Percentiles rank a stretch among this genome's conserved stretches.
phyloP scores from a whole-genome alignment of 345 rosid species.

The Populus davidiana region DNA sequence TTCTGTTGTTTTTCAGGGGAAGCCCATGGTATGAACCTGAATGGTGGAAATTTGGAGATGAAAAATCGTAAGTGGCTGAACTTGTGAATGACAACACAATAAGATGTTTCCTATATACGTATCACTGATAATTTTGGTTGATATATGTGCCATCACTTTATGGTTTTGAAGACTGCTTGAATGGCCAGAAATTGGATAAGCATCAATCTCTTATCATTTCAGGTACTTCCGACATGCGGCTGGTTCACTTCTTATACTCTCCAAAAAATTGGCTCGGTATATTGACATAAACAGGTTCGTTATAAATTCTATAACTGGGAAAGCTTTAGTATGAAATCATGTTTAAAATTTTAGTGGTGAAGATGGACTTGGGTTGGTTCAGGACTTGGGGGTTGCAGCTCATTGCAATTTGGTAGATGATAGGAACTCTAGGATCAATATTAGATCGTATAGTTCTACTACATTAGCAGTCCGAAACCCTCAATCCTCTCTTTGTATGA shows the following conservation, averaged over 20 bases:
- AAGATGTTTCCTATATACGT: not conserved
- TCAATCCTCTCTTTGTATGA: not conserved
- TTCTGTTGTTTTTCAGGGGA: constrained; percentile 58
- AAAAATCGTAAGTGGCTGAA: constrained; percentile 74
- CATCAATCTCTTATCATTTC: constrained; percentile 22
- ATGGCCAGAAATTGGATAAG: not conserved
- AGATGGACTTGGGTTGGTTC: not conserved
- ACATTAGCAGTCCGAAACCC: not conserved
- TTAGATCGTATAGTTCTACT: not conserved
- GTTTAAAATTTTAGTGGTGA: not conserved
- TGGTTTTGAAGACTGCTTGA: constrained; percentile 6
- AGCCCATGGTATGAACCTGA: constrained; percentile 92
- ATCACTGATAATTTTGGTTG: not conserved
- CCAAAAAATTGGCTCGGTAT: constrained; percentile 79
- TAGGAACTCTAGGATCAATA: not conserved
- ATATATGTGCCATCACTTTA: not conserved
- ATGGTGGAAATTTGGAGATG: constrained; percentile 97
- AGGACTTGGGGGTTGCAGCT: not conserved
- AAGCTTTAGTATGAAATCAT: not conserved
- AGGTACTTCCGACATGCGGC: constrained; percentile 92
- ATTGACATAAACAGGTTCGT: constrained; percentile 85
- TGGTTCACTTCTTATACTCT: constrained; percentile 66
- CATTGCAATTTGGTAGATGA: not conserved
- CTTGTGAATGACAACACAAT: constrained; percentile 1
- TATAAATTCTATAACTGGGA: not conserved